Base-by-base conservation (phyloP, 768 basidiomycete species). In the Suillus americanus region DNA sequence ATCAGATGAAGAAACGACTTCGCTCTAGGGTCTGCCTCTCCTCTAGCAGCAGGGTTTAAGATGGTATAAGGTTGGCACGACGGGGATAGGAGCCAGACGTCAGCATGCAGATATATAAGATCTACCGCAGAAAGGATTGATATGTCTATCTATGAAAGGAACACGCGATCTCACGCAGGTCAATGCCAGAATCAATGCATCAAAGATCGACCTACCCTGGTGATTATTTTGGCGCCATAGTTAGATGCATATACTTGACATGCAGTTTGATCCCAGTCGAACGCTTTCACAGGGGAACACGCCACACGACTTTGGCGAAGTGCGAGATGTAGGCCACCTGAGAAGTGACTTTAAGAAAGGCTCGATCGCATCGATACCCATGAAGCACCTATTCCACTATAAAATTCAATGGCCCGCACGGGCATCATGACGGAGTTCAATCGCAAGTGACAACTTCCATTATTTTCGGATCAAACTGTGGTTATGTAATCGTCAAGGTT, bases 31-130 rank as follows among this genome's bases (percentile, higher is more conserved):
- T 94, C 92, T 13, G 77, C 76, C 9, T 83, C 84, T 12, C 89
- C 91, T 78, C 88, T 88, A 10, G 89, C 89, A 16, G 82, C 79
- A 4, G 90, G 87, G 70, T 91, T 92, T 60, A 94, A 78, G 3
- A 91, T 84, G 0, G 92, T 93, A 70, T 93, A 94, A 0, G 92
- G 92, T 70, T 94, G 92, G 73, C 92, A 94, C 8, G 91, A 86
- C 6, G 92, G 92, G 0, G 92, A 93, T 53, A 92, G 74, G 20
- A 94, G 82, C 92, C 92, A 94, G 5, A 92, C 72, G 66, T 87
- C 75, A 20, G 90, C 88, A 61, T 83, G 65, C 30, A 84, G 76
- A 23, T 68, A 63, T 14, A 81, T 77, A 7, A 94, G 75, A 18
- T 79, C 74, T 3, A 75, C 54, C 1, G 87, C 82, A 6, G 81